These are phyloP conservation scores for Candida montana DNA, from an alignment of 805 yeast genomes.

Conservation along the genomic window DNA sequence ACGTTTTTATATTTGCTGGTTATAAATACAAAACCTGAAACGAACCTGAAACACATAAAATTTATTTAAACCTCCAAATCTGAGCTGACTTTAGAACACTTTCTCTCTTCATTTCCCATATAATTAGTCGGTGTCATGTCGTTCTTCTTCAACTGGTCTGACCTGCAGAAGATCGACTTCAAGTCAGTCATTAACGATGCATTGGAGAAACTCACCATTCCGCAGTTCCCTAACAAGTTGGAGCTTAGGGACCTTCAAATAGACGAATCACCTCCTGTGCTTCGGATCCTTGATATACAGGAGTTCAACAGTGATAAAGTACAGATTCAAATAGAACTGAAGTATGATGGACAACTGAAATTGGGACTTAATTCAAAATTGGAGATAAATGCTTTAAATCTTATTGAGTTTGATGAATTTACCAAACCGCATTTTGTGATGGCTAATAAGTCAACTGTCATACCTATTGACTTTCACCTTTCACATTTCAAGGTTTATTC, in stretches of 20 bases:
- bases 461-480: conserved; percentile 24
- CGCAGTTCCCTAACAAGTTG: conserved; percentile 20
- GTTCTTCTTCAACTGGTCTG: conserved; percentile 22
- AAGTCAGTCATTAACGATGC: conserved; percentile 18
- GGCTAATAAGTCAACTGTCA: conserved; percentile 19
- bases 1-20: not conserved
- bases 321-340: conserved; percentile 22
- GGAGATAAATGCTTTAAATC: conserved; percentile 22
- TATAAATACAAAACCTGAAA: too few relatives aligned
- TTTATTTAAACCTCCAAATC: too few relatives aligned
- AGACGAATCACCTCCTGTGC: conserved; percentile 16
- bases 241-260: conserved; percentile 13
- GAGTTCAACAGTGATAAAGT: conserved; percentile 16
- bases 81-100: too few relatives aligned
- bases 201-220: conserved; percentile 14
- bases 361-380: conserved; percentile 17
- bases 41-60: too few relatives aligned
- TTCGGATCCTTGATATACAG: conserved; percentile 20
- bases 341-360: conserved; percentile 19
- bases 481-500: conserved; percentile 17
- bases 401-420: conserved; percentile 22
- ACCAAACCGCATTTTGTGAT: conserved; percentile 24
- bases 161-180: conserved; percentile 17
- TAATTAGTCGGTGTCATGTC: conserved; percentile 19
- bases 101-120: too few relatives aligned